Base-by-base conservation (phyloP, 495 filamentous ascomycete genomes). In the Penicillium manginii region DNA sequence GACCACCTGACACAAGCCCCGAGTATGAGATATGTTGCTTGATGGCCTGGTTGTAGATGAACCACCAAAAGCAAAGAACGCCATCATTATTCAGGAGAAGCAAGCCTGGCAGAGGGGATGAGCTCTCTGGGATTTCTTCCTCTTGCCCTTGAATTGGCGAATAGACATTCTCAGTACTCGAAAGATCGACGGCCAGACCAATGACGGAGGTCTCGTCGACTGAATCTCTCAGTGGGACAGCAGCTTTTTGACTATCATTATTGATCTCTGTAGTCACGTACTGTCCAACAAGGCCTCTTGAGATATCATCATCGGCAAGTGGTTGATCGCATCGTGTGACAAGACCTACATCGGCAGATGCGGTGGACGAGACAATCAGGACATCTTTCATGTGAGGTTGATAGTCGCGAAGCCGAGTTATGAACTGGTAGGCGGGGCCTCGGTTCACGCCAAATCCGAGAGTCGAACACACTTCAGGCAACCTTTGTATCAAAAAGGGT, bases 61-160 rank as follows among this genome's bases (percentile, higher is more conserved):
- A 75, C 87, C 92, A 96, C 96, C 96, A 99, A 18, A 87, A 79
- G 21, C 81, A 83, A 8, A 99, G 78, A 10, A 96, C 77, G 29
- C 94, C 94, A 62, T 97, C 91, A 66, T 96, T 85, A 58, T 94
- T 98, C 3, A 99, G 80, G 32, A 93, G 83, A 78, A 96, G 85
- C 14, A 96, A 71, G 2, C 88, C 91, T 2, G 96, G 96, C n/a
- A 97, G 70, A 15, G 96, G 94, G 2, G 87, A 88, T 2, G 92
- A 93, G 39, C 78, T 73, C 52, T 93, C 84, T 12, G 84, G 72
- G 47, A 92, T 88, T 52, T 89, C 87, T 60, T 92, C 91, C 50
- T 89, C 87, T 60, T 92, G 90, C 11, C 82, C 84, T 4, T 86
- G 83, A 54, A 97, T 88, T 5, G 96, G 96, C 56, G 87, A 83